Conservation (phyloP, 2,329 filamentous ascomycete genomes). For the Knoxdaviesia capensis region DNA sequence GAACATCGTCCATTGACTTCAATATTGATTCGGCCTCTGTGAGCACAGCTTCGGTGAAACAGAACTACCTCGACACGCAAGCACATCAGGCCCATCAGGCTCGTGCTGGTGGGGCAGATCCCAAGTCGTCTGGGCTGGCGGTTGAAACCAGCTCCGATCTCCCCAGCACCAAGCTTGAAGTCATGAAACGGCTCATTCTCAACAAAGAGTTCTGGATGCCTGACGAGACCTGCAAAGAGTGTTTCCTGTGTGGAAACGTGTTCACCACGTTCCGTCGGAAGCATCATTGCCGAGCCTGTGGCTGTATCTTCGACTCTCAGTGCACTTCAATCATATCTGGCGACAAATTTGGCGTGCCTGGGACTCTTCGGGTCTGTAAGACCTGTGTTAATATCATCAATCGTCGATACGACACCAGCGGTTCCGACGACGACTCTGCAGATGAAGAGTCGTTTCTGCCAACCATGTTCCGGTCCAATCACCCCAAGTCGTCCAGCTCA, state of each 20-base stretch:
- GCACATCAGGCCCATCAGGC: no score
- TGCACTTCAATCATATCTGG: constrained; percentile 87
- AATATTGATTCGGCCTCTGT: no score
- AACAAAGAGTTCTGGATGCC: constrained; percentile 99
- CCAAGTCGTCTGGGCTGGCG: no score
- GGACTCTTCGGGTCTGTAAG: constrained; percentile 75
- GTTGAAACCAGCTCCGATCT: no score
- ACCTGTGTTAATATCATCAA: constrained; percentile 84
- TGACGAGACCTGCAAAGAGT: constrained; percentile 94
- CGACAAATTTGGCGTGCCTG: constrained; percentile 67
- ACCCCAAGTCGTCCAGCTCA: constrained; percentile 15
- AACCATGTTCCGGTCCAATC: constrained; percentile 36
- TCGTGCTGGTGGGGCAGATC: no score
- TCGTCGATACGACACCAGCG: constrained; percentile 69
- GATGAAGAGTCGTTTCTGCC: constrained; percentile 54
- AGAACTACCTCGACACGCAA: no score
- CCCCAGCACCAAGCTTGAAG: constrained; percentile 21
- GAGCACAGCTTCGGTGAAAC: no score
- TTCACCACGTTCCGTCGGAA: constrained; percentile 92
- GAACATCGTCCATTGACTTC: no score
- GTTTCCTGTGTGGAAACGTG: constrained; percentile 73
- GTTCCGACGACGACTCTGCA: constrained; percentile 61
- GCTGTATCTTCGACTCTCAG: constrained; percentile 96
- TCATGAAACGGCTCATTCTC: constrained; percentile 69
- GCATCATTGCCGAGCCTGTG: constrained; percentile 87